These are phyloP conservation scores for Exophiala sp. DNA, from an alignment of 2,329 filamentous ascomycete genomes.

Conservation along the genomic window DNA sequence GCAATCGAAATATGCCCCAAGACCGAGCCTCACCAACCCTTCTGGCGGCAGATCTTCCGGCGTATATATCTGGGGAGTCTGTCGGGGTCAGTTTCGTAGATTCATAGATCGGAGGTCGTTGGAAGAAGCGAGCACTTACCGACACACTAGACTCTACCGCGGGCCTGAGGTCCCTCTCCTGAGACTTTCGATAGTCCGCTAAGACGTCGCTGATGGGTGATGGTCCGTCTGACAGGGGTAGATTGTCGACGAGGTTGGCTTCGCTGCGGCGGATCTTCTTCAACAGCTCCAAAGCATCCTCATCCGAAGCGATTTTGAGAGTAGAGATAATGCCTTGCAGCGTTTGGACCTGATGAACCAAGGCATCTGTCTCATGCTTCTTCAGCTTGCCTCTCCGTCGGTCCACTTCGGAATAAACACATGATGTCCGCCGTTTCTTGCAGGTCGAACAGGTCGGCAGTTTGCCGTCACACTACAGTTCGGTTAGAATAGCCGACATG, in stretches of 20 bases:
- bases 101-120: neutral
- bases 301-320: conserved; percentile 7
- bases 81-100: neutral
- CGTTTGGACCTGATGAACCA: conserved; percentile 7
- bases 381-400: conserved; percentile 12
- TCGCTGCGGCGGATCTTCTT: conserved; percentile 7
- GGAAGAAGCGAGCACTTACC: no score
- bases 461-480: conserved; percentile 9
- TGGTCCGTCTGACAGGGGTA: neutral
- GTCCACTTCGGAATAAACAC: conserved; percentile 8
- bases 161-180: conserved; percentile 1
- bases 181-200: conserved; percentile 3
- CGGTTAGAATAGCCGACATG: neutral
- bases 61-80: conserved; percentile 7
- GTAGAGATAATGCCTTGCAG: conserved; percentile 6
- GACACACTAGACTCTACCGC: neutral
- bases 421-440: conserved; percentile 1
- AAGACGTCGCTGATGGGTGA: neutral
- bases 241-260: neutral
- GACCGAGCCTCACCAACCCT: conserved; percentile 2
- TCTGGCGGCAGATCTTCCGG: conserved; percentile 6
- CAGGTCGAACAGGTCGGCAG: conserved; percentile 11
- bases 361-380: conserved; percentile 8
- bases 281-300: conserved; percentile 9
- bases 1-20: conserved; percentile 9